Evolutionary conservation across 1,284 basidiomycete species (phyloP), one percentile per base, ranked within the genome.

Genomic region (Neolentinus lepideus): DNA sequence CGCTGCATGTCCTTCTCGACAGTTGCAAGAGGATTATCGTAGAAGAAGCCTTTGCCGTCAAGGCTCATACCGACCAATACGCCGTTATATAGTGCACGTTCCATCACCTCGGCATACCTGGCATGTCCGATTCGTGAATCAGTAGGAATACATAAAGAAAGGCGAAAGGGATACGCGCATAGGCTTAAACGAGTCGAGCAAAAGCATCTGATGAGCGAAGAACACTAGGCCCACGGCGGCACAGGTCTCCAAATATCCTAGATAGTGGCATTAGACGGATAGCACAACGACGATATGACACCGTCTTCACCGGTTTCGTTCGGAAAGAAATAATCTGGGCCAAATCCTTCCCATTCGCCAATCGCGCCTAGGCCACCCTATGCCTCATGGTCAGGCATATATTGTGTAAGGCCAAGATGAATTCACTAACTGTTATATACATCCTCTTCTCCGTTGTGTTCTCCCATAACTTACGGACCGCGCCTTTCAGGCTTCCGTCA

Each of bases 221-320:
- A 64, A 59, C 11, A 63, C 56, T 2, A 64, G 56, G 25, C 57
- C 60, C 22, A 64, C 57, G 10, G 61, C 56, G 10, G 62, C 62
- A 50, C 62, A 64, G 11, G 62, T 63, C 55, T 64, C 62, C 24
- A 63, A 46, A 38, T 64, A 64, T 11, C 61, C 62, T 64, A n/a
- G n/a, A n/a, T n/a, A n/a, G n/a, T n/a, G n/a, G n/a, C n/a, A n/a
- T 45, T 19, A 19, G 22, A 27, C 22, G 11, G n/a, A n/a, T n/a
- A n/a, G n/a, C n/a, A n/a, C n/a, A n/a, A n/a, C n/a, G 45, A 16
- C 14, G 14, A 22, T 22, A 21, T 21, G 38, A 14, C 2, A 26
- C 12, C n/a, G 6, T 1, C 22, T n/a, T 51, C 43, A 60, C 62
- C 61, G n/a, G 60, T 55, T 53, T 64, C 62, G 47, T 64, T 64